Evolutionary conservation across 176 grass and related monocot species (phyloP).

Genomic region (Melocanna baccifera): DNA sequence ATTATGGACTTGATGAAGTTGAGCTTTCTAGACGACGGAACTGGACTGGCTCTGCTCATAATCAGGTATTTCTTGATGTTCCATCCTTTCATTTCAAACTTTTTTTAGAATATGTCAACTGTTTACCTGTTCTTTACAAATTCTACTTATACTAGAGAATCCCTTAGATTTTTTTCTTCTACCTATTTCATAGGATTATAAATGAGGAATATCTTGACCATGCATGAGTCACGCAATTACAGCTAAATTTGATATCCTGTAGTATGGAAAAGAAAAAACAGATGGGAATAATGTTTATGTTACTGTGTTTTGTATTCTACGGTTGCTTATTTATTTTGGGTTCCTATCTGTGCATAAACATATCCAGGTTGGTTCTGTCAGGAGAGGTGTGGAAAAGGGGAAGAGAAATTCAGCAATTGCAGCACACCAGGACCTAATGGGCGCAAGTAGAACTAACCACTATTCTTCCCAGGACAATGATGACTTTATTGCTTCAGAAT

Average conservation of each 20-base stretch:
- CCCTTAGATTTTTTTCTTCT: background rate
- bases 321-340: background rate
- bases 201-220: background rate
- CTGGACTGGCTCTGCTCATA: constrained; percentile 71
- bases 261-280: background rate
- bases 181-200: background rate
- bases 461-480: constrained; percentile 63
- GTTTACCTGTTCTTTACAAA: background rate
- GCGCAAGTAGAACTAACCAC: constrained; percentile 48
- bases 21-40: constrained; percentile 83
- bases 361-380: constrained; percentile 61
- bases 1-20: constrained; percentile 87
- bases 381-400: constrained; percentile 65
- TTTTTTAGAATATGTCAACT: background rate
- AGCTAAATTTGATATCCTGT: background rate
- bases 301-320: background rate
- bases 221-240: background rate
- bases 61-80: constrained; percentile 49
- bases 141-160: background rate
- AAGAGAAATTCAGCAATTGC: constrained; percentile 55
- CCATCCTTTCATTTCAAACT: background rate
- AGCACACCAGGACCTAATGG: constrained; percentile 50
- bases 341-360: background rate
- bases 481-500: constrained; percentile 92
- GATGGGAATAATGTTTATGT: background rate